Conservation (phyloP, 2,329 filamentous ascomycete genomes). For the Diaporthe aspalathi region DNA sequence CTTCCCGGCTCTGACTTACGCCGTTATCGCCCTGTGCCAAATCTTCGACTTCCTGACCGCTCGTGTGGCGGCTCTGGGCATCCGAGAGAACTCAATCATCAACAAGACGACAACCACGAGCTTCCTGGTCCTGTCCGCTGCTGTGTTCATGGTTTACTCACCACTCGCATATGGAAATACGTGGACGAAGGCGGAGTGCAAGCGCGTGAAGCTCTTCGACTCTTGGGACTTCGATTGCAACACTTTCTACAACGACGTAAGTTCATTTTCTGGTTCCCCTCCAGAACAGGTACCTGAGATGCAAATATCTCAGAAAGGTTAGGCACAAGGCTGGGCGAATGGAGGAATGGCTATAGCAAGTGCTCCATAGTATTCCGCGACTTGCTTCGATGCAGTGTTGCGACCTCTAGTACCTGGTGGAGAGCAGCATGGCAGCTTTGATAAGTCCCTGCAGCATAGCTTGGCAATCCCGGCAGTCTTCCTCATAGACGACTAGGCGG, state of each 20-base stretch:
- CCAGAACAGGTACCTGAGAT: constrained; percentile 51
- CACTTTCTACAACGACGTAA: constrained; percentile 87
- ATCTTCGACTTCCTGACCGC: constrained; percentile 86
- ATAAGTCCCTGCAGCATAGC: background rate
- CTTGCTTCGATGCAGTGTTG: background rate
- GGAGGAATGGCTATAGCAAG: constrained; percentile 21
- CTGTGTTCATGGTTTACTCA: constrained; percentile 85
- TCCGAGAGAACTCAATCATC: constrained; percentile 77
- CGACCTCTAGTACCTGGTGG: constrained; percentile 32
- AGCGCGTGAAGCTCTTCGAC: constrained; percentile 84
- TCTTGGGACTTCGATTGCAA: constrained; percentile 99
- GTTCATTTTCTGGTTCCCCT: constrained; percentile 55
- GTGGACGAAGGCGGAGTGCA: constrained; percentile 92
- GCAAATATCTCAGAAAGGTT: constrained; percentile 47
- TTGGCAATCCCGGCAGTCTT: constrained; percentile 7
- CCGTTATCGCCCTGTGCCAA: constrained; percentile 88
- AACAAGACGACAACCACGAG: constrained; percentile 79
- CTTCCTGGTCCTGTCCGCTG: constrained; percentile 80
- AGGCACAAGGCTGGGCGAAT: background rate
- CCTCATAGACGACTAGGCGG: constrained; percentile 36
- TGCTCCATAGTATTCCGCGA: constrained; percentile 22
- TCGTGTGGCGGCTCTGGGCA: constrained; percentile 75
- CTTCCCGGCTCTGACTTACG: constrained; percentile 96
- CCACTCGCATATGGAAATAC: constrained; percentile 92
- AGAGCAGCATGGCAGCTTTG: constrained; percentile 1